Percentiles rank a stretch among this genome's conserved stretches.
phyloP scores from a whole-genome alignment of 2,329 filamentous ascomycete species.

The Pseudogymnoascus sp. region DNA sequence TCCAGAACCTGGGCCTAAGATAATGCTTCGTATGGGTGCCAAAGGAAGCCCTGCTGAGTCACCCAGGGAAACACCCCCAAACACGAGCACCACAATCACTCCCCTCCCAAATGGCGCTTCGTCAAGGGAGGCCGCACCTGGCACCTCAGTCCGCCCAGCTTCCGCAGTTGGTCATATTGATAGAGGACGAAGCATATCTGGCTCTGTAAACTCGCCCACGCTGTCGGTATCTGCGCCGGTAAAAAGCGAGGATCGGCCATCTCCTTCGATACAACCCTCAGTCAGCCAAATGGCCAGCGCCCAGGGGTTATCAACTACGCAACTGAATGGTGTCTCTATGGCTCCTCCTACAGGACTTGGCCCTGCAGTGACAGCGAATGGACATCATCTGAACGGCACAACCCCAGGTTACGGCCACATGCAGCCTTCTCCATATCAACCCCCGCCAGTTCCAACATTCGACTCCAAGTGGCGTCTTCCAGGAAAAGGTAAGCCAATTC shows the following conservation, averaged over 20 bases:
- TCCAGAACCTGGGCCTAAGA: conserved; percentile 46
- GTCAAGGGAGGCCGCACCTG: background rate
- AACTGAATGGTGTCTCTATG: conserved; percentile 21
- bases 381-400: conserved; percentile 22
- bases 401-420: conserved; percentile 26
- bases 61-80: conserved; percentile 30
- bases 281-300: background rate
- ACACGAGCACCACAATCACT: conserved; percentile 30
- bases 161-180: conserved; percentile 25
- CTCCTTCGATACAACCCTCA: conserved; percentile 21
- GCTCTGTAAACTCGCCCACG: conserved; percentile 26
- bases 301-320: background rate
- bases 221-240: conserved; percentile 27
- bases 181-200: conserved; percentile 26
- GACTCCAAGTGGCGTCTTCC: conserved; percentile 36
- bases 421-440: conserved; percentile 20
- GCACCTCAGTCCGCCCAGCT: conserved; percentile 11
- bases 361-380: conserved; percentile 20
- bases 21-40: conserved; percentile 64
- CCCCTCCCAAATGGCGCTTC: background rate
- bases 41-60: conserved; percentile 48
- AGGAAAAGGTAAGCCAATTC: conserved; percentile 38
- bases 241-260: conserved; percentile 32
- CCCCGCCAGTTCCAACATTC: conserved; percentile 30
- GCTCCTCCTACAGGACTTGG: conserved; percentile 22